A percentile compares a stretch with the other conserved stretches of the same genome.
These are phyloP conservation scores for Calonectria pteridis DNA, from an alignment of 2,329 filamentous ascomycete genomes.

Conservation along the genomic window DNA sequence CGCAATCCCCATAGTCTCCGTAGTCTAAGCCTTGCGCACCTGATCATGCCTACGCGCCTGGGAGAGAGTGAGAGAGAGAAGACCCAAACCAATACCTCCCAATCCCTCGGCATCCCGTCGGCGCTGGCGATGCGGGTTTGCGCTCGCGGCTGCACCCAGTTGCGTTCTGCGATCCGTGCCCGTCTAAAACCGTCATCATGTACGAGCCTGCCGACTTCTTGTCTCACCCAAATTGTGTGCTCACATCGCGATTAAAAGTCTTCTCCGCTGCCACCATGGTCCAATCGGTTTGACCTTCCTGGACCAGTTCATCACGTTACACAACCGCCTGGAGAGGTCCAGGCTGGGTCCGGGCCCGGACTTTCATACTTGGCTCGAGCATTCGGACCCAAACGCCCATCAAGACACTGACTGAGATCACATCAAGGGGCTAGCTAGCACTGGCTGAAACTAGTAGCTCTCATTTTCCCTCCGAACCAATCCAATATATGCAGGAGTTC, in stretches of 20 bases:
- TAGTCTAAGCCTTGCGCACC: constrained; percentile 9
- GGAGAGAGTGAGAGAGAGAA: not conserved
- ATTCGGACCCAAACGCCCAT: not conserved
- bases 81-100: not conserved
- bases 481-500: constrained; percentile 8
- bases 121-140: not conserved
- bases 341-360: not conserved
- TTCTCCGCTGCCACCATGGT: not conserved
- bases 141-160: not conserved
- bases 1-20: not conserved
- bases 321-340: not conserved
- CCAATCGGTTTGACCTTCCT: not conserved
- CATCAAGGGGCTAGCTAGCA: not conserved
- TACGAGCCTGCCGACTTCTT: constrained; percentile 16
- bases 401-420: not conserved
- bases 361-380: not conserved
- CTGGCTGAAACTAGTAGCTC: not conserved
- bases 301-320: not conserved
- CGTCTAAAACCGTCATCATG: constrained; percentile 4
- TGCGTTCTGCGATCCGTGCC: constrained; percentile 7
- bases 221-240: constrained; percentile 28
- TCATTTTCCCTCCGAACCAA: not conserved
- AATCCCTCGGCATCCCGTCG: not conserved
- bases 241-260: constrained; percentile 9
- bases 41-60: not conserved